Conservation (phyloP, 2,329 filamentous ascomycete genomes). For the Spiromastix sp. region DNA sequence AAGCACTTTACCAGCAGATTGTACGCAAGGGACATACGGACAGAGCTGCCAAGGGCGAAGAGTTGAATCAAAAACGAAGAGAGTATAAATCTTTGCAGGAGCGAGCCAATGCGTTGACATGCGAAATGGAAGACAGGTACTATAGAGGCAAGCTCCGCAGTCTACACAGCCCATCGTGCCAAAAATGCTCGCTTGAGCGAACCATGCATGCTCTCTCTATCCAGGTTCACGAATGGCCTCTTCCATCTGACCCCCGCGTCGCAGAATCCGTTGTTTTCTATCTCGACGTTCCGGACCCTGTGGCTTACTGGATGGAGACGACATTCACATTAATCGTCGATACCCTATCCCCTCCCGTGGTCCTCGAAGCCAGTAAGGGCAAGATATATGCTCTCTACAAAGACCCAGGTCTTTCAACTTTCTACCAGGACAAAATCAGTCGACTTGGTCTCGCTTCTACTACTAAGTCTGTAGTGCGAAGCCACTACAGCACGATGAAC, state of each 20-base stretch:
- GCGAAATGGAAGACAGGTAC: background rate
- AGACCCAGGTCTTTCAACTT: constrained; percentile 3
- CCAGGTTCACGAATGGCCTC: background rate
- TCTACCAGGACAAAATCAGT: background rate
- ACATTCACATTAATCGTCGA: constrained; percentile 23
- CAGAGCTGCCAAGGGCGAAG: constrained; percentile 21
- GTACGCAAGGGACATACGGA: constrained; percentile 24
- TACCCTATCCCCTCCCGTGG: background rate
- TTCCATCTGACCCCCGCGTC: background rate
- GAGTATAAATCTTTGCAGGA: constrained; percentile 2
- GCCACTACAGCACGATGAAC: constrained; percentile 9
- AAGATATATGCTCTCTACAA: background rate
- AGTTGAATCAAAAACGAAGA: constrained; percentile 21
- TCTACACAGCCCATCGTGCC: background rate
- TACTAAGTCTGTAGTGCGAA: constrained; percentile 6
- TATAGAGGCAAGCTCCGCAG: background rate
- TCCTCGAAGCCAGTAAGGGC: background rate
- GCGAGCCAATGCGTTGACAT: background rate
- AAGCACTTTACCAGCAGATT: constrained; percentile 29
- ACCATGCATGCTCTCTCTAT: background rate
- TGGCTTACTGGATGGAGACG: constrained; percentile 41
- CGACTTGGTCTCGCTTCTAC: constrained; percentile 6
- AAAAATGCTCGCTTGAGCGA: background rate
- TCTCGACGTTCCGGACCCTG: constrained; percentile 30
- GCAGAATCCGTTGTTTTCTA: background rate